Evolutionary conservation across 129 eudicot species (phyloP).

Genomic region (Arctium lappa): DNA sequence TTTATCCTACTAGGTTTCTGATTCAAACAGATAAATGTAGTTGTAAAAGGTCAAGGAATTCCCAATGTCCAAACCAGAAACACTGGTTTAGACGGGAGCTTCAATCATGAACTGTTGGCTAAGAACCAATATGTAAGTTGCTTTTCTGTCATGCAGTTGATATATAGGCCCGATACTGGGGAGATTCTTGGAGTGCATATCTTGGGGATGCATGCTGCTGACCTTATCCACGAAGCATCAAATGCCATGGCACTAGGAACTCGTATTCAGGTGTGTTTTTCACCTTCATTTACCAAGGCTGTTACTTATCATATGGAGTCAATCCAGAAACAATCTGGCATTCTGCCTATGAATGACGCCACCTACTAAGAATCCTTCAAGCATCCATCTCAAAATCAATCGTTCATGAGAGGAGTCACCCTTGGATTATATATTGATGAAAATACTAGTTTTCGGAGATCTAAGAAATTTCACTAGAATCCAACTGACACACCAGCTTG

Average conservation of each 20-base stretch:
- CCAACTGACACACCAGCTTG: background rate
- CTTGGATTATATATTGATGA: background rate
- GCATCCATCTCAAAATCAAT: background rate
- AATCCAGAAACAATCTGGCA: background rate
- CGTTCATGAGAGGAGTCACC: background rate
- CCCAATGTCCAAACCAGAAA: no score
- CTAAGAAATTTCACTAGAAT: background rate
- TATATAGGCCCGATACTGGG: slow-evolving; percentile 93
- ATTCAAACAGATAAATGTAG: no score
- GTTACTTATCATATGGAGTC: background rate
- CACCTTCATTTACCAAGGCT: background rate
- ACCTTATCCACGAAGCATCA: slow-evolving; percentile 97
- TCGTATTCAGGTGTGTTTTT: slow-evolving; percentile 55
- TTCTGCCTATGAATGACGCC: background rate
- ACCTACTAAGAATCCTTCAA: background rate
- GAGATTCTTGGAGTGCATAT: slow-evolving; percentile 98
- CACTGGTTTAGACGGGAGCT: no score
- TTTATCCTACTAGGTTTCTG: no score
- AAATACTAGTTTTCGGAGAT: background rate
- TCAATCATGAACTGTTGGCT: no score
- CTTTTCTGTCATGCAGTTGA: slow-evolving; percentile 58
- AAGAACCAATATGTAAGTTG: background rate
- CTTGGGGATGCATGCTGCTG: slow-evolving; percentile 96
- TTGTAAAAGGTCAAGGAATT: no score
- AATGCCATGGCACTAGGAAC: slow-evolving; percentile 94